phyloP scores from a whole-genome alignment of 345 rosid species.

The Rhizophora mangle region DNA sequence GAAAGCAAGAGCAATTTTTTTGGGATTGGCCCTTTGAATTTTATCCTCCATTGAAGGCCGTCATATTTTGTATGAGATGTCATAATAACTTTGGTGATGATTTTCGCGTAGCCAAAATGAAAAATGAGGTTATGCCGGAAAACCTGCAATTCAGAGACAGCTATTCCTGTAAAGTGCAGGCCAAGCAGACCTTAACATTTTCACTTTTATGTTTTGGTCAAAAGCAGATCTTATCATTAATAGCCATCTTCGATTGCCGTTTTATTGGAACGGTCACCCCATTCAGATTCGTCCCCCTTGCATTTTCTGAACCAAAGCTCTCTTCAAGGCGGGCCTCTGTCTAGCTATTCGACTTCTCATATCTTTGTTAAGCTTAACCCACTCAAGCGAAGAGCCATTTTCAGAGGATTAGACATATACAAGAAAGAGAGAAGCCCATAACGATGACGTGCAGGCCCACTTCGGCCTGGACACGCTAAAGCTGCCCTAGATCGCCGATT shows the following conservation, averaged over 20 bases:
- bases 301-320: constrained; percentile 53
- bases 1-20: too few relatives aligned
- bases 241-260: constrained; percentile 44
- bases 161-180: too few relatives aligned
- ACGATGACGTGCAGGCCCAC: constrained; percentile 40
- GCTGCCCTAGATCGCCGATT: constrained; percentile 8
- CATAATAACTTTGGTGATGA: not conserved
- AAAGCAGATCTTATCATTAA: constrained; percentile 54
- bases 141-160: constrained; percentile 40
- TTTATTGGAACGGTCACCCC: constrained; percentile 50
- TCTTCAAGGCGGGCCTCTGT: constrained; percentile 65
- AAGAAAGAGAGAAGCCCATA: constrained; percentile 22
- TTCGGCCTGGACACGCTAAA: constrained; percentile 14
- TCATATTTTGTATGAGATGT: too few relatives aligned
- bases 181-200: too few relatives aligned
- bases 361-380: constrained; percentile 91
- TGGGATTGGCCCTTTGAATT: too few relatives aligned
- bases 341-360: constrained; percentile 51
- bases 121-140: constrained; percentile 73
- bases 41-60: too few relatives aligned
- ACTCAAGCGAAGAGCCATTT: constrained; percentile 80
- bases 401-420: constrained; percentile 58
- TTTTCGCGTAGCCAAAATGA: constrained; percentile 62
- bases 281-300: constrained; percentile 41
- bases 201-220: too few relatives aligned